These are phyloP conservation scores for Panaeolus cyanescens DNA, from an alignment of 768 basidiomycete genomes.

Conservation along the genomic window DNA sequence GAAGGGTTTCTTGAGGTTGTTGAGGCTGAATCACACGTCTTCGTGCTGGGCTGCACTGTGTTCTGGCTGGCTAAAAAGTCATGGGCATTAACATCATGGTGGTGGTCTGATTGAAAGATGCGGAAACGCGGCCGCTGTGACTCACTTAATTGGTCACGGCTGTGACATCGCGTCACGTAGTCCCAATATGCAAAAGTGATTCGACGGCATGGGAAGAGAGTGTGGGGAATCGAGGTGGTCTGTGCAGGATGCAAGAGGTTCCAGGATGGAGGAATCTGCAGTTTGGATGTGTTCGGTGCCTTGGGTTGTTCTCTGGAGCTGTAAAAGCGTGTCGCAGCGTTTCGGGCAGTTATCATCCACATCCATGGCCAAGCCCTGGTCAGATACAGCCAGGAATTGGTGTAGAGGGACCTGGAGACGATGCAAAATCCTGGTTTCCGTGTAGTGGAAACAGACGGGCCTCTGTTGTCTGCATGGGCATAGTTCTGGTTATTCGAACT, in stretches of 20 bases:
- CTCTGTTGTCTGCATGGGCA: too few relatives aligned
- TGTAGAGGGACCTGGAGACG: too few relatives aligned
- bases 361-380: background rate
- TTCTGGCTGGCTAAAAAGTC: background rate
- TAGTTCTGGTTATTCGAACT: too few relatives aligned
- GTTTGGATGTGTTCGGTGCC: background rate
- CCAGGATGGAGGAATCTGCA: background rate
- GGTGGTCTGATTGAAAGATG: background rate
- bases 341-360: background rate
- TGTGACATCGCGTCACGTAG: background rate
- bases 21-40: background rate
- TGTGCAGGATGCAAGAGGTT: background rate
- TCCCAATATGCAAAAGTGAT: background rate
- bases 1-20: background rate
- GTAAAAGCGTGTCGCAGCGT: background rate
- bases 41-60: background rate
- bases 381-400: too few relatives aligned
- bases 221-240: background rate
- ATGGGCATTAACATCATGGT: background rate
- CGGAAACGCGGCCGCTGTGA: background rate
- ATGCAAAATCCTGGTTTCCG: too few relatives aligned
- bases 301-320: background rate
- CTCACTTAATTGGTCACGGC: background rate
- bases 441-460: too few relatives aligned
- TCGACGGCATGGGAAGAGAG: background rate